Percentiles rank a stretch among this genome's conserved stretches.
Conservation (phyloP, 495 filamentous ascomycete species). For the Chaetomium cochliodes region DNA sequence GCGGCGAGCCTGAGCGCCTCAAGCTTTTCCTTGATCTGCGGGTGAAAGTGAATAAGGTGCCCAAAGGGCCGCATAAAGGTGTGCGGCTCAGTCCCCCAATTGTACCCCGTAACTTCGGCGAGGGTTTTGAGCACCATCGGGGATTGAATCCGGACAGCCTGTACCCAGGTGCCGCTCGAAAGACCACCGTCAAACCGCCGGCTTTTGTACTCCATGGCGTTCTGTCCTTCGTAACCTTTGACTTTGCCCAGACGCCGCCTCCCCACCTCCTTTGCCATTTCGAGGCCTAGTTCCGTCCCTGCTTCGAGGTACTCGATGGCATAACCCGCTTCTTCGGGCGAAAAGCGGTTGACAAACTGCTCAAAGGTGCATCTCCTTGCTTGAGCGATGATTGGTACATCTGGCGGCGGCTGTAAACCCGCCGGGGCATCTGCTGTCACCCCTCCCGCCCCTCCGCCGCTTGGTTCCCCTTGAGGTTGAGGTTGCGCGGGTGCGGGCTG, state of each 20-base stretch:
- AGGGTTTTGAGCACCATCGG: background rate
- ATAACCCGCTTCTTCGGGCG: background rate
- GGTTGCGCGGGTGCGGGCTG: background rate
- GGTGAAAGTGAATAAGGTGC: background rate
- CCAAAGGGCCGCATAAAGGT: slow-evolving; percentile 7
- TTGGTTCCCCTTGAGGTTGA: background rate
- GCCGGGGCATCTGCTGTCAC: background rate
- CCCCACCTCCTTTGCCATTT: background rate
- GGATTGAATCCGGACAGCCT: background rate
- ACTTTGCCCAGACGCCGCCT: background rate
- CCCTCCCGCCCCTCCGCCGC: background rate
- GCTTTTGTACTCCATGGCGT: background rate
- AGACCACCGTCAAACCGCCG: background rate
- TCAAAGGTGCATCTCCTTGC: background rate
- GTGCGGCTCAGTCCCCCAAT: slow-evolving; percentile 1
- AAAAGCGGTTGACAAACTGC: slow-evolving; percentile 7
- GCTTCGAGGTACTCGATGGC: slow-evolving; percentile 8
- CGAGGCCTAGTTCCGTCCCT: background rate
- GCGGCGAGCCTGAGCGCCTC: background rate
- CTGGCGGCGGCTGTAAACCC: background rate
- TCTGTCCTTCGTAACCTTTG: slow-evolving; percentile 3
- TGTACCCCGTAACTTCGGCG: background rate
- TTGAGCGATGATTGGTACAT: background rate
- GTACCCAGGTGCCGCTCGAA: background rate
- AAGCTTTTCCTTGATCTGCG: background rate